phyloP scores from a whole-genome alignment of 495 filamentous ascomycete species.

The Annulohypoxylon stygium region DNA sequence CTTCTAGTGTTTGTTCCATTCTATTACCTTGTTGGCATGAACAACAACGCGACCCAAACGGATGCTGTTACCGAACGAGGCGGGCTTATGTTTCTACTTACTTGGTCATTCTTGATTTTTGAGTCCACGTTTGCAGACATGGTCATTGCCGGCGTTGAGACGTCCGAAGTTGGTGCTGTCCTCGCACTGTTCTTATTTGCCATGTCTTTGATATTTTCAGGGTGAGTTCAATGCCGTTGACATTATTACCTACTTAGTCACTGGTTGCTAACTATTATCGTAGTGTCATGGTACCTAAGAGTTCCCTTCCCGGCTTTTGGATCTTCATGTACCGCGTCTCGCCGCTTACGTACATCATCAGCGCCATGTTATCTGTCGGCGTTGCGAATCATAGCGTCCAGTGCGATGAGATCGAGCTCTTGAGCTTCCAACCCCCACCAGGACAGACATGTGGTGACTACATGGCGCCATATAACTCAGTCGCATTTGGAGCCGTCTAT shows the following conservation, averaged over 20 bases:
- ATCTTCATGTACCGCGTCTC: conserved; percentile 77
- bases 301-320: conserved; percentile 71
- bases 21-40: conserved; percentile 85
- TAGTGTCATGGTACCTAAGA: conserved; percentile 67
- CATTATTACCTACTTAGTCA: neutral
- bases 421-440: conserved; percentile 61
- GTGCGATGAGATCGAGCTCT: conserved; percentile 67
- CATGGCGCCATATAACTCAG: conserved; percentile 56
- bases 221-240: neutral
- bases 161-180: conserved; percentile 72
- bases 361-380: conserved; percentile 64
- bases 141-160: conserved; percentile 74
- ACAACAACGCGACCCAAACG: conserved; percentile 73
- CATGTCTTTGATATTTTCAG: conserved; percentile 24
- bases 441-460: conserved; percentile 68
- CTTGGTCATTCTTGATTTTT: conserved; percentile 75
- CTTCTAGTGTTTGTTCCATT: conserved; percentile 75
- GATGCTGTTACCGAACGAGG: conserved; percentile 68
- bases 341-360: conserved; percentile 71
- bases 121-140: conserved; percentile 75
- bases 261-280: conserved; percentile 44
- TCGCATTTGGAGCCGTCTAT: conserved; percentile 59
- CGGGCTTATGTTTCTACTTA: conserved; percentile 74
- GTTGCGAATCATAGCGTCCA: conserved; percentile 61
- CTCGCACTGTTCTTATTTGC: conserved; percentile 52